These are phyloP conservation scores for Dissophora globulifera DNA, from an alignment of 192 early-diverging fungal genomes.

Conservation along the genomic window DNA sequence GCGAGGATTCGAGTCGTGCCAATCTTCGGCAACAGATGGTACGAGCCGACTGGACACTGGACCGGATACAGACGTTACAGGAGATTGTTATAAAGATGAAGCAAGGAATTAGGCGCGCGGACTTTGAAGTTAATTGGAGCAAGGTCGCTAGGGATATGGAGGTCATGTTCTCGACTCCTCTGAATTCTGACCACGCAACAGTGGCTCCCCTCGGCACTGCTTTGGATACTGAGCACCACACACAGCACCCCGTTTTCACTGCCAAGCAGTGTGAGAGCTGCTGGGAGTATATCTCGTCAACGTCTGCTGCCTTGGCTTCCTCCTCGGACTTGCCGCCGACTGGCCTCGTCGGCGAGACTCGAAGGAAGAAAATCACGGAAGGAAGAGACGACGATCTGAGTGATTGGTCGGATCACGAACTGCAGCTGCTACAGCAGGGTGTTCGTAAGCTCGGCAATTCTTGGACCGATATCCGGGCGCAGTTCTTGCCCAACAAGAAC, in stretches of 20 bases:
- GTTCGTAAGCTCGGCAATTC: slow-evolving; percentile 27
- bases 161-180: neutral
- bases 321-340: neutral
- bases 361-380: neutral
- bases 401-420: slow-evolving; percentile 31
- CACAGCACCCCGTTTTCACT: neutral
- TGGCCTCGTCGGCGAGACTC: neutral
- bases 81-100: slow-evolving; percentile 25
- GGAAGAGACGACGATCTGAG: neutral
- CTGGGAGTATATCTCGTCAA: slow-evolving; percentile 34
- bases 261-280: slow-evolving; percentile 28
- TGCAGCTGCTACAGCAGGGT: slow-evolving; percentile 29
- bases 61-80: slow-evolving; percentile 4
- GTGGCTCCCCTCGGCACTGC: neutral
- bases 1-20: neutral
- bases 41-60: slow-evolving; percentile 34
- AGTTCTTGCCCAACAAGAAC: slow-evolving; percentile 34
- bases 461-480: slow-evolving; percentile 43
- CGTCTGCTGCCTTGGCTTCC: neutral
- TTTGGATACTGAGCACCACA: neutral
- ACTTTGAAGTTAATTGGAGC: slow-evolving; percentile 36
- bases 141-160: slow-evolving; percentile 5
- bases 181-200: neutral
- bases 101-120: slow-evolving; percentile 19
- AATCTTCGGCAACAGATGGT: slow-evolving; percentile 20